Conservation (phyloP, 2,329 filamentous ascomycete genomes). For the Podosphaera xanthii region DNA sequence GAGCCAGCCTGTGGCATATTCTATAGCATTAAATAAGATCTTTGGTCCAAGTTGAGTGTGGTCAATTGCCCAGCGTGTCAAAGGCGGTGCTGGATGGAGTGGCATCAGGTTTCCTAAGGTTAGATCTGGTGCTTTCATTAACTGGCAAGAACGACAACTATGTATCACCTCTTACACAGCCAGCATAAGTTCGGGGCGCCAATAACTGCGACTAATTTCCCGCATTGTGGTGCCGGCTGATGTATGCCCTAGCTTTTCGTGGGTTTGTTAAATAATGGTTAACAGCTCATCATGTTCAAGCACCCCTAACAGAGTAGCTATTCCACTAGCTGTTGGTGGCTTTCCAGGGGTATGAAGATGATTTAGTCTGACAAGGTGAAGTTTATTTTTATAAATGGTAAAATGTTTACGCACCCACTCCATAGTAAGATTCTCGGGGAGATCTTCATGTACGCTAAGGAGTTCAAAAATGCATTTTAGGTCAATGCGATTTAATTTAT, state of each 20-base stretch:
- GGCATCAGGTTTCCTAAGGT: neutral
- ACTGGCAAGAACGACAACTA: neutral
- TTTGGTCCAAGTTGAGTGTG: neutral
- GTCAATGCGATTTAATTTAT: neutral
- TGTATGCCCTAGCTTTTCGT: neutral
- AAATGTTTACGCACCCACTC: neutral
- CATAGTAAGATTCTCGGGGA: neutral
- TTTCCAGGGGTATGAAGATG: neutral
- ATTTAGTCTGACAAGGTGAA: neutral
- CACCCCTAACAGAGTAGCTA: neutral
- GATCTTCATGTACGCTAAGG: neutral
- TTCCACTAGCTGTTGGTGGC: neutral
- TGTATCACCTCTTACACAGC: neutral
- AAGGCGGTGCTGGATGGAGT: neutral
- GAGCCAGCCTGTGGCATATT: neutral
- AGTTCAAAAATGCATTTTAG: conserved; percentile 1
- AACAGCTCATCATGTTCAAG: neutral
- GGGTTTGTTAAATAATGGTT: neutral
- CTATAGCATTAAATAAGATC: neutral
- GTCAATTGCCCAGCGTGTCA: neutral
- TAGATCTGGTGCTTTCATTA: neutral
- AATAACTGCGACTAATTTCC: neutral
- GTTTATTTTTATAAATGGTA: neutral
- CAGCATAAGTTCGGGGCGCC: neutral
- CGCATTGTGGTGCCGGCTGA: neutral